Conservation (phyloP, 2,329 filamentous ascomycete genomes). For the Beauveria asiatica region DNA sequence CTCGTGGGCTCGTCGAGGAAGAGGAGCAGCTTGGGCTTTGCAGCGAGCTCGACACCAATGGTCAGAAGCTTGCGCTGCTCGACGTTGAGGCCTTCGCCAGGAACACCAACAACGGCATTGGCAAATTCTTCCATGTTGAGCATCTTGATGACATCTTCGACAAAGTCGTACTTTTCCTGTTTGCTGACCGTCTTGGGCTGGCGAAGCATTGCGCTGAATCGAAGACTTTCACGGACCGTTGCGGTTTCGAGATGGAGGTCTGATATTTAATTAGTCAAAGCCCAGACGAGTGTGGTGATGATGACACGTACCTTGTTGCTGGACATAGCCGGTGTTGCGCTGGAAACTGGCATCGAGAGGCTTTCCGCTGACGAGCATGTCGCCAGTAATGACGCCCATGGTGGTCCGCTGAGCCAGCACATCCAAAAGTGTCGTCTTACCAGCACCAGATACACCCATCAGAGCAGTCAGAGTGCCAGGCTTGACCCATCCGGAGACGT, state of each 20-base stretch:
- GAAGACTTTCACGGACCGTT: slow-evolving; percentile 46
- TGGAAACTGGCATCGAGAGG: slow-evolving; percentile 50
- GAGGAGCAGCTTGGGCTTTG: slow-evolving; percentile 48
- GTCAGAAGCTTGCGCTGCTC: slow-evolving; percentile 55
- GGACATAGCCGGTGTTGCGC: slow-evolving; percentile 58
- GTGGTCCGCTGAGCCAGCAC: slow-evolving; percentile 41
- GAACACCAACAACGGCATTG: slow-evolving; percentile 55
- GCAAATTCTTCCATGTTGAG: slow-evolving; percentile 60
- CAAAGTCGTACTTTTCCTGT: slow-evolving; percentile 51
- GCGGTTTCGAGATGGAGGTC: slow-evolving; percentile 49
- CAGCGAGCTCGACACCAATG: slow-evolving; percentile 51
- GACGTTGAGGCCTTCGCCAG: slow-evolving; percentile 52
- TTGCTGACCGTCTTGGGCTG: slow-evolving; percentile 46
- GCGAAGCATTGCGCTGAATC: slow-evolving; percentile 48
- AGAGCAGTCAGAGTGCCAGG: slow-evolving; percentile 79
- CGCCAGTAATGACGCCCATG: slow-evolving; percentile 55
- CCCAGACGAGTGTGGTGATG: neutral
- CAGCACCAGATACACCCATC: slow-evolving; percentile 50
- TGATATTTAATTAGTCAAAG: slow-evolving; percentile 13
- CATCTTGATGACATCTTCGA: slow-evolving; percentile 58
- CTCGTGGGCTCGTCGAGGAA: slow-evolving; percentile 55
- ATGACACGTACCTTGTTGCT: slow-evolving; percentile 45
- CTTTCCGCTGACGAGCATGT: slow-evolving; percentile 57
- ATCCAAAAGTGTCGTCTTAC: slow-evolving; percentile 36
- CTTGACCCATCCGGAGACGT: slow-evolving; percentile 83